These are phyloP conservation scores for Colletotrichum destructivum DNA, from an alignment of 2,329 filamentous ascomycete species.

Conservation along the genomic window DNA sequence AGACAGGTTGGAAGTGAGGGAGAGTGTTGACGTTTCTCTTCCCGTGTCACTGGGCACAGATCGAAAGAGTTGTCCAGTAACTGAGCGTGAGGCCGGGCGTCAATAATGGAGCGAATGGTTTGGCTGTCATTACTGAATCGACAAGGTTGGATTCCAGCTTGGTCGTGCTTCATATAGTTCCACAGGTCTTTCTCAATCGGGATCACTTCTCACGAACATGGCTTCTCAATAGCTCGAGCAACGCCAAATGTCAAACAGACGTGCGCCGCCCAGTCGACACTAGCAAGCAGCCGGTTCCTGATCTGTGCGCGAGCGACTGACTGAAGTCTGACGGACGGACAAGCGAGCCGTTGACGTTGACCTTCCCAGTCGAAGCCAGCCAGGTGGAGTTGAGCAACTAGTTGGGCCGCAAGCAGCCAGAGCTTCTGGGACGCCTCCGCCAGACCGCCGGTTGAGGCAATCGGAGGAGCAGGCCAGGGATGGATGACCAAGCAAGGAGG, in stretches of 20 bases:
- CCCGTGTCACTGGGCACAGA: not conserved
- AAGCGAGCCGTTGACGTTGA: constrained; percentile 24
- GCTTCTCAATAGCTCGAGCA: constrained; percentile 36
- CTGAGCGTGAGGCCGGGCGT: not conserved
- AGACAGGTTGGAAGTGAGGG: constrained; percentile 8
- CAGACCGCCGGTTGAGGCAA: constrained; percentile 28
- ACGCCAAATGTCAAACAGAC: constrained; percentile 32
- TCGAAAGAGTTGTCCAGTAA: not conserved
- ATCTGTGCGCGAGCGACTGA: constrained; percentile 39
- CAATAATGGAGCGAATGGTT: constrained; percentile 4
- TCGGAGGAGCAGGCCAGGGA: constrained; percentile 6
- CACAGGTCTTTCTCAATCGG: not conserved
- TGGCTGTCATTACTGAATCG: constrained; percentile 13
- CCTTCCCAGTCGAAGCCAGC: constrained; percentile 3
- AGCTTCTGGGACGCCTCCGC: constrained; percentile 2
- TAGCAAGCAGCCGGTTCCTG: constrained; percentile 18
- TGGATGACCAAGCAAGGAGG: constrained; percentile 13
- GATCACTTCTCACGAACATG: constrained; percentile 12
- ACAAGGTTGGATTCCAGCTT: constrained; percentile 2
- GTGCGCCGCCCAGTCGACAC: constrained; percentile 31
- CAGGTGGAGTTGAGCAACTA: constrained; percentile 17
- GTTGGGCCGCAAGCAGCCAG: constrained; percentile 37
- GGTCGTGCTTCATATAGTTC: constrained; percentile 1
- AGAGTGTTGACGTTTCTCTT: constrained; percentile 7
- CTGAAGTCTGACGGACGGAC: constrained; percentile 7